Evolutionary conservation across 1,284 basidiomycete species (phyloP), one percentile per base, ranked within the genome.

Genomic region (Macrocystidia cucumis): DNA sequence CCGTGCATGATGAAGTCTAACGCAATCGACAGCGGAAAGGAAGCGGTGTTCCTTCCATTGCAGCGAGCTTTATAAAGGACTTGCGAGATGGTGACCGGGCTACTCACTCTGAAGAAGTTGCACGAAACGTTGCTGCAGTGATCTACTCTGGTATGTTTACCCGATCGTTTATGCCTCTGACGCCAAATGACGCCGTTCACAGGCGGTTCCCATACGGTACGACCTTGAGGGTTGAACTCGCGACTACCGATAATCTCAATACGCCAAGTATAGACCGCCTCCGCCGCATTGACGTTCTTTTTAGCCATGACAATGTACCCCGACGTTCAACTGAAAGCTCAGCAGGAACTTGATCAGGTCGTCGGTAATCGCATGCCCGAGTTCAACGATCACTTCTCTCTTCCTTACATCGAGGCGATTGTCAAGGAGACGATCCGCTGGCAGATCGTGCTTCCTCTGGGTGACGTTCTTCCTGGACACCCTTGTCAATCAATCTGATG

Each of bases 401-500:
- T 75, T 12, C 65, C 69, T 2, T 72, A 67, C 41, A 34, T 69
- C n/a, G 52, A 63, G 16, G 69, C 69, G 0, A 37, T 70, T 3
- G 44, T 57, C 0, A 66, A 66, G 36, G 71, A 74, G 43, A 54
- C 65, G 1, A 40, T 71, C 25, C 59, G 71, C 1, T 74, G 71
- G 72, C 51, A 60, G 29, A 14, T 24, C 14, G 28, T 37, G 4
- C 30, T 14, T n/a, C 39, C 41, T 9, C 23, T 41, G 13, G 39
- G 38, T 39, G 20, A 17, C 21, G 9, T 4, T 17, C 14, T 9
- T 6, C n/a, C n/a, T n/a, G n/a, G n/a, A n/a, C n/a, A 3, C 21
- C 9, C 7, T 30, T 22, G 13, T 23, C 19, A 9, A 22, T 13
- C 4, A 12, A 29, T 29, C 3, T 2, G 4, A 31, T n/a, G n/a